Conservation (phyloP, 2,329 filamentous ascomycete genomes). For the Colletotrichum nymphaeae region DNA sequence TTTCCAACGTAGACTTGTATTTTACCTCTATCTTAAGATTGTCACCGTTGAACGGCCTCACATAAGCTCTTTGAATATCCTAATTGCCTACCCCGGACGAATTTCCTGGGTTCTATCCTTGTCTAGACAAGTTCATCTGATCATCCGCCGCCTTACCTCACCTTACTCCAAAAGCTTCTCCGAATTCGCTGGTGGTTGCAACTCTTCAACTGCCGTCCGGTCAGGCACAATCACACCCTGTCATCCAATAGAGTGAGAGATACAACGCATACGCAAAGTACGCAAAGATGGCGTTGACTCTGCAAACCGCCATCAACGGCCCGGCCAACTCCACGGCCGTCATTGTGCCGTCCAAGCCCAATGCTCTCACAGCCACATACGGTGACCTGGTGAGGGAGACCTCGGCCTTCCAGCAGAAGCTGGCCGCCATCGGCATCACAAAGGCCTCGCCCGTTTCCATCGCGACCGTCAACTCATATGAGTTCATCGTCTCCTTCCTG, state of each 20-base stretch:
- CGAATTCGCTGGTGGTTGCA: constrained; percentile 26
- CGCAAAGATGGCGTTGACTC: constrained; percentile 53
- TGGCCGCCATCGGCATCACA: constrained; percentile 79
- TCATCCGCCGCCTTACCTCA: not conserved
- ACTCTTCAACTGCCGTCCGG: constrained; percentile 8
- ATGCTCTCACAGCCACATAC: constrained; percentile 76
- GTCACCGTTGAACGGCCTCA: constrained; percentile 4
- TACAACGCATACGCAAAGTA: not conserved
- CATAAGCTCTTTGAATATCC: not conserved
- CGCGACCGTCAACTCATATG: constrained; percentile 85
- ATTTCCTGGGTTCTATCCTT: not conserved
- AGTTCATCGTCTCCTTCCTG: constrained; percentile 89
- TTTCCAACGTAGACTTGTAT: constrained; percentile 4
- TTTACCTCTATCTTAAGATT: not conserved
- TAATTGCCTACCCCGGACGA: not conserved
- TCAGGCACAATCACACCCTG: constrained; percentile 12
- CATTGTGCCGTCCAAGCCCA: constrained; percentile 76
- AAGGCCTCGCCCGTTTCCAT: constrained; percentile 81
- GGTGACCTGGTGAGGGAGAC: constrained; percentile 74
- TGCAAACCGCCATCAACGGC: constrained; percentile 63
- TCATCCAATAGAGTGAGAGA: not conserved
- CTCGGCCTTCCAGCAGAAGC: constrained; percentile 78
- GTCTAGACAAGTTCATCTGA: not conserved
- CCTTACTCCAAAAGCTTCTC: constrained; percentile 18
- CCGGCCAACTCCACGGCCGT: constrained; percentile 66